Evolutionary conservation across 2,329 filamentous ascomycete genomes (phyloP).

Genomic region (Epichloe scottii): DNA sequence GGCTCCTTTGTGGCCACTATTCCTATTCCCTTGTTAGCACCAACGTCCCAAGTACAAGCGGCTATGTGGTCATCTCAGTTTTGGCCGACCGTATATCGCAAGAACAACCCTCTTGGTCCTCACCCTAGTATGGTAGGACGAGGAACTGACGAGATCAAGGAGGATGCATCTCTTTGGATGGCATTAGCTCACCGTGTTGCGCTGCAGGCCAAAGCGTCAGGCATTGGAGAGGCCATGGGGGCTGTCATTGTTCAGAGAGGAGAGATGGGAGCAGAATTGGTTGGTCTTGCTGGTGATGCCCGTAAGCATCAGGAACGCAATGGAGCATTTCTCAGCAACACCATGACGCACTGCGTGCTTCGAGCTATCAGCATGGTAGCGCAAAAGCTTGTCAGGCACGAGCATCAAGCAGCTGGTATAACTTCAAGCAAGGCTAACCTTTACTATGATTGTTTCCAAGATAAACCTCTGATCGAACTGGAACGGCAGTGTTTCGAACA

Average conservation of each 20-base stretch:
- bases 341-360: conserved; percentile 66
- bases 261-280: conserved; percentile 38
- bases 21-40: conserved; percentile 58
- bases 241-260: conserved; percentile 62
- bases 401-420: conserved; percentile 29
- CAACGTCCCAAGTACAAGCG: conserved; percentile 64
- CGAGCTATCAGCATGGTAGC: conserved; percentile 76
- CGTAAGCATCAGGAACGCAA: conserved; percentile 48
- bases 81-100: conserved; percentile 78
- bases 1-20: conserved; percentile 48
- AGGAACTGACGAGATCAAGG: conserved; percentile 54
- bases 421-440: conserved; percentile 27
- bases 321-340: conserved; percentile 46
- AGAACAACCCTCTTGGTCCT: conserved; percentile 76
- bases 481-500: conserved; percentile 50
- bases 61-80: conserved; percentile 62
- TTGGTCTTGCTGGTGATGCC: conserved; percentile 66
- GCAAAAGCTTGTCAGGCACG: conserved; percentile 47
- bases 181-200: conserved; percentile 54
- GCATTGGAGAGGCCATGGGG: conserved; percentile 57
- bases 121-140: conserved; percentile 64
- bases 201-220: conserved; percentile 39
- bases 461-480: conserved; percentile 53
- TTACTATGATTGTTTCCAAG: conserved; percentile 52
- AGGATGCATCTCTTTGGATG: conserved; percentile 54